Evolutionary conservation across 2,329 filamentous ascomycete genomes (phyloP).

Genomic region (Clarireedia sp.): DNA sequence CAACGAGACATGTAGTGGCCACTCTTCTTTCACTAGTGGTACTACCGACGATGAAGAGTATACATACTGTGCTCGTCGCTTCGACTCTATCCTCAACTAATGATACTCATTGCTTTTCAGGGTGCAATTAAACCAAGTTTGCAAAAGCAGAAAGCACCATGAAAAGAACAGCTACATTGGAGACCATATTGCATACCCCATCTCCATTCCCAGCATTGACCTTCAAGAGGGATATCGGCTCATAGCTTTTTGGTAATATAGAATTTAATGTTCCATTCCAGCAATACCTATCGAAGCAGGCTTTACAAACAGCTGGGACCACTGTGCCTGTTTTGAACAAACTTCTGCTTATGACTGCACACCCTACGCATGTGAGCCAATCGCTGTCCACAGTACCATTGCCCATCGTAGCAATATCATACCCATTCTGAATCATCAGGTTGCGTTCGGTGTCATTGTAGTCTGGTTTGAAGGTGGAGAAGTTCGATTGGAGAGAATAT

Average conservation of each 20-base stretch:
- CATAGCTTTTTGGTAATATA: constrained; percentile 14
- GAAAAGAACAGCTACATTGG: too few species aligned
- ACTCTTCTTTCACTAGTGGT: too few species aligned
- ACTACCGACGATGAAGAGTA: too few species aligned
- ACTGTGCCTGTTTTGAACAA: constrained; percentile 60
- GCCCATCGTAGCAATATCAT: constrained; percentile 74
- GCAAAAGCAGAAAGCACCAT: too few species aligned
- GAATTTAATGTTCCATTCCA: constrained; percentile 61
- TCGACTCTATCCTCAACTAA: too few species aligned
- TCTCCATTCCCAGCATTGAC: too few species aligned
- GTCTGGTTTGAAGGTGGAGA: constrained; percentile 63
- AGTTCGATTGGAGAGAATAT: constrained; percentile 68
- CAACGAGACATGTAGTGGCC: too few species aligned
- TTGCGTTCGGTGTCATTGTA: constrained; percentile 64
- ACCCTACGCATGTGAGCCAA: constrained; percentile 81
- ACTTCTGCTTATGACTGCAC: constrained; percentile 73
- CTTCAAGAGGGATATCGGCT: constrained; percentile 11
- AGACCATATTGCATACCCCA: too few species aligned
- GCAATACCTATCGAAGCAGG: constrained; percentile 79
- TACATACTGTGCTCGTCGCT: too few species aligned
- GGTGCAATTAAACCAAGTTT: too few species aligned
- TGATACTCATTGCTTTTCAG: too few species aligned
- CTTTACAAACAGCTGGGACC: constrained; percentile 62
- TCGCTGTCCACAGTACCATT: constrained; percentile 66
- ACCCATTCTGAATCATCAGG: constrained; percentile 78